A percentile compares a stretch with the other conserved stretches of the same genome.
Evolutionary conservation across 352 stramenopile genomes (phyloP).

Genomic region (Globisporangium orthogonon): DNA sequence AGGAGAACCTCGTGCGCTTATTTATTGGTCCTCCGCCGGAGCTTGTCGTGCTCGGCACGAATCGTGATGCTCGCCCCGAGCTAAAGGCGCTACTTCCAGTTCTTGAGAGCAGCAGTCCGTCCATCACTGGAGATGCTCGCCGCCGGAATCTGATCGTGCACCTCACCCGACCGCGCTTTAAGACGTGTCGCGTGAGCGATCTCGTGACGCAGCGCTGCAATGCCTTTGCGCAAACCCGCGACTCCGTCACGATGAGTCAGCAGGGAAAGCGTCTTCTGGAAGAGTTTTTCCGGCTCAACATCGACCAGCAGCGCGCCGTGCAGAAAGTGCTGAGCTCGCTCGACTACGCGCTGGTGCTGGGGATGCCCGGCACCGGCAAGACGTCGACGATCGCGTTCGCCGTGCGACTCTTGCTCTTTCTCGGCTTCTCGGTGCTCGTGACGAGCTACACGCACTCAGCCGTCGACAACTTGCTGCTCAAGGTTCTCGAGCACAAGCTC

Average conservation of each 20-base stretch:
- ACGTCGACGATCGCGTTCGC: conserved; percentile 95
- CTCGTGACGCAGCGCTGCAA: conserved; percentile 31
- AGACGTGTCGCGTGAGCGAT: conserved; percentile 30
- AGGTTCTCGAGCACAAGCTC: conserved; percentile 72
- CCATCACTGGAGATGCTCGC: conserved; percentile 35
- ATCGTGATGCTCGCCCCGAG: conserved; percentile 21
- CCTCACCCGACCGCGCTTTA: conserved; percentile 54
- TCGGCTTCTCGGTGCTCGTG: conserved; percentile 92
- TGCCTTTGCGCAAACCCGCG: background rate
- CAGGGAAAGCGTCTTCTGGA: conserved; percentile 25
- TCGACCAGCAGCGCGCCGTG: conserved; percentile 70
- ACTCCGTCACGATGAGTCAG: conserved; percentile 6
- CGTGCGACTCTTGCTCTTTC: conserved; percentile 86
- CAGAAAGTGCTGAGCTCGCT: conserved; percentile 80
- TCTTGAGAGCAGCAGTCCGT: background rate
- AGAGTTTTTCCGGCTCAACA: conserved; percentile 59
- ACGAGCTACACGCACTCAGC: conserved; percentile 97
- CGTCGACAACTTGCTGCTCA: conserved; percentile 96
- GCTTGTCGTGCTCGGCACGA: conserved; percentile 31
- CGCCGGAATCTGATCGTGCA: conserved; percentile 63
- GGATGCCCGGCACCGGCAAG: conserved; percentile 96
- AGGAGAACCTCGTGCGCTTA: conserved; percentile 71
- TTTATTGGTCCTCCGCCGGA: conserved; percentile 56
- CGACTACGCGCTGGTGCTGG: conserved; percentile 94
- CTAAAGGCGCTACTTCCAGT: conserved; percentile 21